Percentiles rank a stretch among this genome's conserved stretches.
phyloP scores from a whole-genome alignment of 2,329 filamentous ascomycete species.

The Conoideocrella luteorostrata region DNA sequence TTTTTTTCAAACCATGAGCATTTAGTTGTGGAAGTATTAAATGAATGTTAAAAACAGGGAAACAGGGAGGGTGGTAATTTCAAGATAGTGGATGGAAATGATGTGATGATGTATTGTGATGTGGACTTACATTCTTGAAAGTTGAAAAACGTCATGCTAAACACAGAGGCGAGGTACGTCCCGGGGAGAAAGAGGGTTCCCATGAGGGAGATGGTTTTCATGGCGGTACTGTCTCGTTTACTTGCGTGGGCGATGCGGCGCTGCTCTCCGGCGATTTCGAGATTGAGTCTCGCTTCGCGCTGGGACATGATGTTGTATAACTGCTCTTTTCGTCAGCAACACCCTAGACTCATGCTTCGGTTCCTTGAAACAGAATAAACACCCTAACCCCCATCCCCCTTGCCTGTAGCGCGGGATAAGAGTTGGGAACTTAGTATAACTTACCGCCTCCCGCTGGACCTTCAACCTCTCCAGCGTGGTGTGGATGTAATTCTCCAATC shows the following conservation, averaged over 20 bases:
- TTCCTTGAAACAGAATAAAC: too few species aligned
- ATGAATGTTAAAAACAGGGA: background rate
- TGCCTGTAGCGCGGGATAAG: too few species aligned
- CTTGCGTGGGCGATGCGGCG: conserved; percentile 52
- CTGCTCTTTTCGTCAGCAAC: conserved; percentile 33
- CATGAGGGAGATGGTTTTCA: conserved; percentile 59
- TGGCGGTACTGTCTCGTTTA: conserved; percentile 56
- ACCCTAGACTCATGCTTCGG: too few species aligned
- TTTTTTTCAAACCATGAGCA: too few species aligned
- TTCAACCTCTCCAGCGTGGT: conserved; percentile 55
- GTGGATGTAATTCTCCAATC: conserved; percentile 56
- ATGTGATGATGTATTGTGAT: background rate
- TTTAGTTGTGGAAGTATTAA: background rate
- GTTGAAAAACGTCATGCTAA: conserved; percentile 63
- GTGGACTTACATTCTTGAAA: conserved; percentile 42
- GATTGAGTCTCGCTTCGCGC: conserved; percentile 57
- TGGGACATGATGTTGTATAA: conserved; percentile 62
- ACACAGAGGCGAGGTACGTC: conserved; percentile 56
- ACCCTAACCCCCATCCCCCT: too few species aligned
- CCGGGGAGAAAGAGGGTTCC: conserved; percentile 58
- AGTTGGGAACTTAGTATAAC: too few species aligned
- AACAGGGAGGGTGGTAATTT: conserved; percentile 1
- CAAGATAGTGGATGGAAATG: conserved; percentile 6
- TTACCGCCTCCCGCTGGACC: conserved; percentile 54
- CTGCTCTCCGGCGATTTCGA: conserved; percentile 56